phyloP scores from a whole-genome alignment of 192 early-diverging fungal genomes.

The Coemansia sp. region DNA sequence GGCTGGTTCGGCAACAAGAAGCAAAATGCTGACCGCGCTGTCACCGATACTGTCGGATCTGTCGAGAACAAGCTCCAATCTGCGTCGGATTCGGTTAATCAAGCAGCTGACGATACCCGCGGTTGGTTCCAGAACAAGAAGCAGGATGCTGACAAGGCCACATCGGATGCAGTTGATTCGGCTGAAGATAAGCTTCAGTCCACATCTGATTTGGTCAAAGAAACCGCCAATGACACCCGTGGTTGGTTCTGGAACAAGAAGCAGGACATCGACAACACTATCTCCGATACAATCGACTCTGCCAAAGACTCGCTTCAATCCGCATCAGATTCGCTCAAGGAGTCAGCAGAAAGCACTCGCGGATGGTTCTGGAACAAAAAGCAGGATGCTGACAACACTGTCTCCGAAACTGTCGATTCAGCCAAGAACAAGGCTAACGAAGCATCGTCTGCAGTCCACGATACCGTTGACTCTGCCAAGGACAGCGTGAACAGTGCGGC shows the following conservation, averaged over 20 bases:
- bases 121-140: conserved; percentile 42
- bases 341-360: conserved; percentile 14
- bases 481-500: conserved; percentile 20
- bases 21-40: conserved; percentile 16
- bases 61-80: conserved; percentile 11
- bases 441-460: background rate
- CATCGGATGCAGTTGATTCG: background rate
- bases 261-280: conserved; percentile 5
- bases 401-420: conserved; percentile 9
- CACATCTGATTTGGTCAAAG: background rate
- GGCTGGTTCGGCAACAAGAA: conserved; percentile 33
- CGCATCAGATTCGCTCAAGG: conserved; percentile 12
- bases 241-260: conserved; percentile 30
- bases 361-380: conserved; percentile 34
- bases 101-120: conserved; percentile 19
- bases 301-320: conserved; percentile 1
- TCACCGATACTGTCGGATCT: conserved; percentile 8
- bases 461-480: conserved; percentile 1
- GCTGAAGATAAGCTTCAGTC: background rate
- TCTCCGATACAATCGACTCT: conserved; percentile 1
- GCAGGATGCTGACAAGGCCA: conserved; percentile 11
- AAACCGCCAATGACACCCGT: conserved; percentile 12
- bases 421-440: conserved; percentile 16
- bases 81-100: conserved; percentile 3
- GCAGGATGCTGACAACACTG: conserved; percentile 16